Conservation (phyloP, 2,329 filamentous ascomycete genomes). For the Exserohilum rostratum region DNA sequence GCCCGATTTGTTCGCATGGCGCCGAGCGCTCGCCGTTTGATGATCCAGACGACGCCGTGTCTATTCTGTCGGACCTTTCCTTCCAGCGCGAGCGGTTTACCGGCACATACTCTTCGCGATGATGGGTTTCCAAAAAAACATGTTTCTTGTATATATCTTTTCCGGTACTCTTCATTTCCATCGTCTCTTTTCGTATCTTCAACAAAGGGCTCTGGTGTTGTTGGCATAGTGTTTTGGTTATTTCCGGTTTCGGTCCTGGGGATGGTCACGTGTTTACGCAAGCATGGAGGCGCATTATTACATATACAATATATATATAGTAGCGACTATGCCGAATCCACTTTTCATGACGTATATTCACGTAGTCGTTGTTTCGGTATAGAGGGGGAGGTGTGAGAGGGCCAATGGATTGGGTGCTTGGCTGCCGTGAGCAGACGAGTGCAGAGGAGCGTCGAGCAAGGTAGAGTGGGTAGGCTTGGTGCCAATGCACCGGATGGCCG, state of each 20-base stretch:
- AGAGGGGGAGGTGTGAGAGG: constrained; percentile 2
- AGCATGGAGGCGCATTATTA: not conserved
- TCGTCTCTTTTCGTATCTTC: no score
- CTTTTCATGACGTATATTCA: constrained; percentile 21
- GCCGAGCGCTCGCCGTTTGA: constrained; percentile 43
- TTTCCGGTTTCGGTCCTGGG: not conserved
- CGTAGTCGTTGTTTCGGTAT: constrained; percentile 17
- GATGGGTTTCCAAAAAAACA: no score
- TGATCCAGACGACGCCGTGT: constrained; percentile 41
- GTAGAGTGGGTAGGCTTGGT: no score
- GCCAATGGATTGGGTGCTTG: not conserved
- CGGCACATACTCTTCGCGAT: not conserved
- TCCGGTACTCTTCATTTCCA: constrained; percentile 15
- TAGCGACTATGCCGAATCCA: not conserved
- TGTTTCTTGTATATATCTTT: not conserved
- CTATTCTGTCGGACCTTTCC: constrained; percentile 41
- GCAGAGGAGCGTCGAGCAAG: not conserved
- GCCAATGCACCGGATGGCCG: not conserved
- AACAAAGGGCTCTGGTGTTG: no score
- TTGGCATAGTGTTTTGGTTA: not conserved
- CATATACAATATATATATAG: not conserved
- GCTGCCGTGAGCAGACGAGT: no score
- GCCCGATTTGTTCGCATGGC: constrained; percentile 25
- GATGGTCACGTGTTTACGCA: not conserved
- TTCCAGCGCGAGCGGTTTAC: constrained; percentile 28